These are phyloP conservation scores for Phytopythium aichiense DNA, from an alignment of 352 stramenopile genomes.

Conservation along the genomic window DNA sequence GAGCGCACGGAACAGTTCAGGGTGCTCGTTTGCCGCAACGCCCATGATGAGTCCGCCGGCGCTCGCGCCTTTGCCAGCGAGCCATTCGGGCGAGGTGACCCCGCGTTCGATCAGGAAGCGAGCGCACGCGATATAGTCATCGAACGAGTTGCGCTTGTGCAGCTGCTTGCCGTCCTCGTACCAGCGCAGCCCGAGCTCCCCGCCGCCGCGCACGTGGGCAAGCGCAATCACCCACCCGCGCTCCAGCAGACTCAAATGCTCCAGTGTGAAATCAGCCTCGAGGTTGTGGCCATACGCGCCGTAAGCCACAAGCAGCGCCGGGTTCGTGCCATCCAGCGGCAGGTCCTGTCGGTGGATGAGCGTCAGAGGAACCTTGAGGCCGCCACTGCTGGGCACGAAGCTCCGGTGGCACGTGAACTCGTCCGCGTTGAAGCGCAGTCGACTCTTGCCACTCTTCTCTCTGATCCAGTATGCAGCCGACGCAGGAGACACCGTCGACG, in stretches of 20 bases:
- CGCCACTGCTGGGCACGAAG: constrained; percentile 38
- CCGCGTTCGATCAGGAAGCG: constrained; percentile 52
- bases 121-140: constrained; percentile 77
- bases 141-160: constrained; percentile 83
- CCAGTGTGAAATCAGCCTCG: constrained; percentile 83
- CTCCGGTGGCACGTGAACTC: constrained; percentile 37
- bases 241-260: constrained; percentile 79
- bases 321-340: constrained; percentile 49
- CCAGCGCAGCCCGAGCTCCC: constrained; percentile 84
- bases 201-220: constrained; percentile 87
- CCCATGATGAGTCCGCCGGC: constrained; percentile 87
- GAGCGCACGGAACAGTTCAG: constrained; percentile 67
- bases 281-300: constrained; percentile 88
- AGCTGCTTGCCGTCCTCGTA: constrained; percentile 78
- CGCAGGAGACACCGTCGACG: not conserved
- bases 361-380: constrained; percentile 61
- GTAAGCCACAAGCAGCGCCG: constrained; percentile 86
- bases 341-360: constrained; percentile 71
- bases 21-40: constrained; percentile 80
- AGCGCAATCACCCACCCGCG: constrained; percentile 88
- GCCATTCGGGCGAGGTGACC: constrained; percentile 53
- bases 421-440: constrained; percentile 10
- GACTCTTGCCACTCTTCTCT: not conserved
- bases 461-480: not conserved
- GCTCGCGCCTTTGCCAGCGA: constrained; percentile 80